Evolutionary conservation across 768 basidiomycete genomes (phyloP).

Genomic region (Fistulinella prunicolor): DNA sequence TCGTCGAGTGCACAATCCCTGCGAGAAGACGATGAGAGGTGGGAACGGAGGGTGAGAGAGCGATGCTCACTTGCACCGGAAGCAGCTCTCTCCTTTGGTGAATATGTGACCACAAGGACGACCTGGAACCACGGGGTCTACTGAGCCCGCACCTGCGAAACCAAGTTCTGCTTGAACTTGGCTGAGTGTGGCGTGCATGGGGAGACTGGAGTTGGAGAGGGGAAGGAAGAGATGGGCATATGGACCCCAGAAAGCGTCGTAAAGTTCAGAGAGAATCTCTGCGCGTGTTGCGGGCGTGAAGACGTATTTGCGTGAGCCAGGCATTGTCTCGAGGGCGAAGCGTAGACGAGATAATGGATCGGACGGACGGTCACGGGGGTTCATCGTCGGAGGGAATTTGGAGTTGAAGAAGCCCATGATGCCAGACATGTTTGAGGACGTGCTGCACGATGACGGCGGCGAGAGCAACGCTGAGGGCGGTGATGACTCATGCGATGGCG

Average conservation of each 20-base stretch:
- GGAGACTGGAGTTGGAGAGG: constrained; percentile 56
- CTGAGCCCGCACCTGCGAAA: constrained; percentile 57
- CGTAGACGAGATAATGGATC: constrained; percentile 72
- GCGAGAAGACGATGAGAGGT: constrained; percentile 3
- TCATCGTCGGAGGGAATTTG: constrained; percentile 53
- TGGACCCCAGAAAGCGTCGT: constrained; percentile 78
- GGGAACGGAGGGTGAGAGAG: background rate
- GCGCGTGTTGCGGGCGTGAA: constrained; percentile 73
- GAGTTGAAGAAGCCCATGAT: constrained; percentile 45
- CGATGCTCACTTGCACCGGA: constrained; percentile 82
- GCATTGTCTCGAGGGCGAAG: constrained; percentile 78
- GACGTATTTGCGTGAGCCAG: constrained; percentile 71
- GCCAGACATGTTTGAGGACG: constrained; percentile 34
- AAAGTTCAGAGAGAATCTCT: constrained; percentile 79
- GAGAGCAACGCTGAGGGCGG: background rate
- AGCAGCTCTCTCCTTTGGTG: constrained; percentile 88
- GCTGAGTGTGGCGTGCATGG: constrained; percentile 61
- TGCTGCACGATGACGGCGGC: background rate
- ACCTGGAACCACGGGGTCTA: constrained; percentile 61
- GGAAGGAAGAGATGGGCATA: constrained; percentile 74
- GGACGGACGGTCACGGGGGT: constrained; percentile 50
- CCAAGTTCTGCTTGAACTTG: constrained; percentile 63
- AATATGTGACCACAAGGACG: constrained; percentile 83
- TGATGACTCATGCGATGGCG: too few species aligned
- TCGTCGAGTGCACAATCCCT: constrained; percentile 92